Evolutionary conservation across 225 moss, liverwort and hornwort genomes (phyloP), one percentile per base, ranked within the genome.

Genomic region (Asterella californica): DNA sequence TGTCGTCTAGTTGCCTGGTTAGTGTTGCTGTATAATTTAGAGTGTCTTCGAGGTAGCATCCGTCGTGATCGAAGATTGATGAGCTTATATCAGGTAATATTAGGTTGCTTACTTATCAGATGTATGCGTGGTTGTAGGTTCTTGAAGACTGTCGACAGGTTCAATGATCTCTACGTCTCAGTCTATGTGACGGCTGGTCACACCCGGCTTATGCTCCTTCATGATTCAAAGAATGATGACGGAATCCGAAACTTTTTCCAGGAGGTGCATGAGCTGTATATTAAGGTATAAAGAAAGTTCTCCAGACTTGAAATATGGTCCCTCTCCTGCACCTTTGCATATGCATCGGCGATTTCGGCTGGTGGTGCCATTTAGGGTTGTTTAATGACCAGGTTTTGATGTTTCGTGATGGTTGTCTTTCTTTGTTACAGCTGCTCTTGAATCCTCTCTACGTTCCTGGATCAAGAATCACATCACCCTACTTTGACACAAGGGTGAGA

Each of bases 111-210:
- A 24, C 71, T 71, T 25, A 46, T 52, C 38, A 24, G 10, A 34
- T n/a, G 9, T 7, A 34, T 69, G 37, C 30, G 42, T 54, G 29
- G 74, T 78, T 52, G 45, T 82, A 94, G 97, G 94, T 99, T 91
- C 78, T 81, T 99, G 88, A 99, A 93, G 81, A 84, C 93, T 78
- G 93, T 94, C 75, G 97, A 99, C 88, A 99, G 90, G 83, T 99
- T 90, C 86, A 99, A 91, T 62, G 94, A 99, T 79, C 84, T 94
- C 50, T 84, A 90, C 78, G 97, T 99, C 69, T 94, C 93, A 32
- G 94, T 94, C 10, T 94, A 94, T 57, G 97, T 99, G 67, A 92
- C 97, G 80, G 94, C 97, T 61, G 97, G 94, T 73, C 97, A 94
- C 71, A 88, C 84, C 75, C 87, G 92, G 64, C 80, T 99, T 49